A percentile compares a stretch with the other conserved stretches of the same genome.
These are phyloP conservation scores for Lupinus albus DNA, from an alignment of 306 rosid genomes.

Conservation along the genomic window DNA sequence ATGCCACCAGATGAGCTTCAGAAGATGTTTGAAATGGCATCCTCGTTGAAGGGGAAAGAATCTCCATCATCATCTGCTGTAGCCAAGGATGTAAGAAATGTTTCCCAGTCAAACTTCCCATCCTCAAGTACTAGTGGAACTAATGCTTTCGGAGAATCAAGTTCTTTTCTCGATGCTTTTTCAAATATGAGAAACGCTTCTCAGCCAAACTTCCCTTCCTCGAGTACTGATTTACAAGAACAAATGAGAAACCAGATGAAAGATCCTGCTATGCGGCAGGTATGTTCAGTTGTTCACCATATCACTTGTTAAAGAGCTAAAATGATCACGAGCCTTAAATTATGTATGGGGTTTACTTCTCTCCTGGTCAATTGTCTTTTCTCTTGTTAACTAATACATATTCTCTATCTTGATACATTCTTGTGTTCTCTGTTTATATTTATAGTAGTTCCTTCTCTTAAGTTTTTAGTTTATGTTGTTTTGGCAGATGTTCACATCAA, in stretches of 20 bases:
- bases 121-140: constrained; percentile 46
- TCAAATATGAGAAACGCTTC: constrained; percentile 56
- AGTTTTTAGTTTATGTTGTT: constrained; percentile 34
- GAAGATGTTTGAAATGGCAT: constrained; percentile 85
- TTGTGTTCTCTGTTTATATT: constrained; percentile 17
- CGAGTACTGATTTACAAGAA: constrained; percentile 78
- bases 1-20: constrained; percentile 86
- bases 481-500: constrained; percentile 86
- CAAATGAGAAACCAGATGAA: constrained; percentile 97
- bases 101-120: constrained; percentile 45
- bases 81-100: constrained; percentile 43
- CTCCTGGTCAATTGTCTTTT: constrained; percentile 19
- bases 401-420: constrained; percentile 9
- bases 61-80: constrained; percentile 50
- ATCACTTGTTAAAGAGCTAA: constrained; percentile 18
- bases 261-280: constrained; percentile 94
- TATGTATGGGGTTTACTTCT: constrained; percentile 17
- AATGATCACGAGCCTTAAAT: neutral
- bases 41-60: constrained; percentile 64
- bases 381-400: constrained; percentile 9
- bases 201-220: constrained; percentile 65
- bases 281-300: constrained; percentile 48
- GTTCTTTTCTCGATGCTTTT: constrained; percentile 49
- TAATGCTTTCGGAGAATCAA: constrained; percentile 53
- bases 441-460: neutral